Conservation (phyloP, 2,329 filamentous ascomycete genomes). For the Lasiodiplodia gonubiensis region DNA sequence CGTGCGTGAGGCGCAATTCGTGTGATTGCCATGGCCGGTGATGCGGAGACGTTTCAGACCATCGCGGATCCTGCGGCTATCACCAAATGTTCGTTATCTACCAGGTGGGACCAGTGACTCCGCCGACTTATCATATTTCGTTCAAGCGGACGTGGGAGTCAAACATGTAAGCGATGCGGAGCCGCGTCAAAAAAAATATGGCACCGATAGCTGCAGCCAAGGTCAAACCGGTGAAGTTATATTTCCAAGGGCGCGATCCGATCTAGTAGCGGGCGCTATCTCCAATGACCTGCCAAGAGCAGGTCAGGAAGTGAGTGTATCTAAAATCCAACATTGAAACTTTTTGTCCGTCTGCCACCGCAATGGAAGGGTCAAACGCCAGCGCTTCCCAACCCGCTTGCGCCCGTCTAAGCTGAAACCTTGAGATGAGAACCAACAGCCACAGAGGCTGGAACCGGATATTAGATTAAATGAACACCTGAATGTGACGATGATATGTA, state of each 20-base stretch:
- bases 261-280: not conserved
- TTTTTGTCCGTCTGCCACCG: not conserved
- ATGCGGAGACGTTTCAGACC: too few species aligned
- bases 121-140: too few species aligned
- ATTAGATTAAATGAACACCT: constrained; percentile 12
- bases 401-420: constrained; percentile 24
- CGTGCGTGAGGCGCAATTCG: too few species aligned
- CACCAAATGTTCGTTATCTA: too few species aligned
- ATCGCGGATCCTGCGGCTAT: too few species aligned
- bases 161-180: too few species aligned
- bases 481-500: not conserved
- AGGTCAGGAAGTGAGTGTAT: not conserved
- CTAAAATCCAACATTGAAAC: not conserved
- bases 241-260: not conserved
- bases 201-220: not conserved
- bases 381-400: constrained; percentile 17
- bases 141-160: too few species aligned
- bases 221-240: not conserved
- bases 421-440: constrained; percentile 10
- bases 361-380: not conserved
- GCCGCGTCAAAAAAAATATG: not conserved
- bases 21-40: too few species aligned
- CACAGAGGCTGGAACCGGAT: constrained; percentile 2
- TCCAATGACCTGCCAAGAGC: constrained; percentile 6
- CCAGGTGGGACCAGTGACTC: too few species aligned